phyloP scores from a whole-genome alignment of 176 grass and related monocot species.

The Bothriochloa decipiens region DNA sequence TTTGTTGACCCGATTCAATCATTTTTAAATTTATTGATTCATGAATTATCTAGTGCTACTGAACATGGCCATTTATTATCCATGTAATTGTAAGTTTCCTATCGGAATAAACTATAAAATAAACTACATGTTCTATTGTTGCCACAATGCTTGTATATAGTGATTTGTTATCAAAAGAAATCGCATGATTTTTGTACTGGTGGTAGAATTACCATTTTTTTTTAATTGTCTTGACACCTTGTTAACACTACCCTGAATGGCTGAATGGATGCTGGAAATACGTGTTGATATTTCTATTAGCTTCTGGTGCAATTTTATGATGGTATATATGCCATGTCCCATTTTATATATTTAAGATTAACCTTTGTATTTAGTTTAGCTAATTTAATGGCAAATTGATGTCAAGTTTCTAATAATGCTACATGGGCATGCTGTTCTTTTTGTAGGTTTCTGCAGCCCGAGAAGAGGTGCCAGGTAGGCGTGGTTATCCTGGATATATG shows the following conservation, averaged over 20 bases:
- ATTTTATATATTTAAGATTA: not conserved
- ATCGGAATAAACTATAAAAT: not conserved
- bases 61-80: not conserved
- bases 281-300: not conserved
- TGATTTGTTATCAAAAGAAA: not conserved
- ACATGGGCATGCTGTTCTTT: not conserved
- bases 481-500: constrained; percentile 99
- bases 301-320: not conserved
- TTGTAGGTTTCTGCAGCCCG: constrained; percentile 91
- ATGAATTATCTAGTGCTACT: not conserved
- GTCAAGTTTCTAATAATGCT: not conserved
- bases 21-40: not conserved
- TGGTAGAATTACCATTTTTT: not conserved
- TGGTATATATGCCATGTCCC: not conserved
- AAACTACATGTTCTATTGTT: not conserved
- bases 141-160: not conserved
- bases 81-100: not conserved
- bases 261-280: constrained; percentile 3
- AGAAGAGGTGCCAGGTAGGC: constrained; percentile 98
- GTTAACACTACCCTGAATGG: not conserved
- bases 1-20: not conserved
- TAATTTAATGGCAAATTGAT: constrained; percentile 11
- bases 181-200: not conserved
- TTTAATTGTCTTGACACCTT: not conserved
- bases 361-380: not conserved